Conservation (phyloP, 768 basidiomycete species). For the Glaciozyma antarctica region DNA sequence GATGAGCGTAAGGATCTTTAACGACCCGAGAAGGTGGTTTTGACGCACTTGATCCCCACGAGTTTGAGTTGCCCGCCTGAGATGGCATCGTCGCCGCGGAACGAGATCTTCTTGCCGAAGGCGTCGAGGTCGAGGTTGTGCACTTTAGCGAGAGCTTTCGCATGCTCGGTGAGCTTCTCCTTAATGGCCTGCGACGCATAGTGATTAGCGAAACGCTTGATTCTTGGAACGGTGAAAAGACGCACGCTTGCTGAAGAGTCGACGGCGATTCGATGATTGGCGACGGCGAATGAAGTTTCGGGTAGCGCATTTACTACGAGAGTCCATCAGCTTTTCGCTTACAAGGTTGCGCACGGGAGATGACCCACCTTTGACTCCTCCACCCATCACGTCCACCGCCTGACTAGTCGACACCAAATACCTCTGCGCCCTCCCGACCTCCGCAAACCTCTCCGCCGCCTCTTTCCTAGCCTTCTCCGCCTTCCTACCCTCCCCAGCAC, state of each 20-base stretch:
- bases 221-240: background rate
- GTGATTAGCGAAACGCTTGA: background rate
- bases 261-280: conserved; percentile 16
- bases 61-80: conserved; percentile 32
- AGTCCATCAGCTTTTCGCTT: background rate
- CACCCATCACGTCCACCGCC: conserved; percentile 13
- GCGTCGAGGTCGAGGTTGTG: conserved; percentile 2
- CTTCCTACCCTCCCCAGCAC: background rate
- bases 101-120: background rate
- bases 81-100: conserved; percentile 34
- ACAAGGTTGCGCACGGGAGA: background rate
- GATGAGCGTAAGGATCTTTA: background rate
- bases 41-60: conserved; percentile 10
- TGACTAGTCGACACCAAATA: conserved; percentile 9
- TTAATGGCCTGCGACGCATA: background rate
- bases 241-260: background rate
- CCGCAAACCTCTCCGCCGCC: background rate
- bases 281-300: conserved; percentile 2
- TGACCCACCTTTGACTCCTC: conserved; percentile 5
- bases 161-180: background rate
- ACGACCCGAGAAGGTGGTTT: background rate
- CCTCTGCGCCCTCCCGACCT: background rate
- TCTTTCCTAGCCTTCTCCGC: background rate
- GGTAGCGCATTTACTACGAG: conserved; percentile 14
- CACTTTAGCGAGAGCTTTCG: background rate